Evolutionary conservation across 345 rosid genomes (phyloP).

Genomic region (Litchi chinensis): DNA sequence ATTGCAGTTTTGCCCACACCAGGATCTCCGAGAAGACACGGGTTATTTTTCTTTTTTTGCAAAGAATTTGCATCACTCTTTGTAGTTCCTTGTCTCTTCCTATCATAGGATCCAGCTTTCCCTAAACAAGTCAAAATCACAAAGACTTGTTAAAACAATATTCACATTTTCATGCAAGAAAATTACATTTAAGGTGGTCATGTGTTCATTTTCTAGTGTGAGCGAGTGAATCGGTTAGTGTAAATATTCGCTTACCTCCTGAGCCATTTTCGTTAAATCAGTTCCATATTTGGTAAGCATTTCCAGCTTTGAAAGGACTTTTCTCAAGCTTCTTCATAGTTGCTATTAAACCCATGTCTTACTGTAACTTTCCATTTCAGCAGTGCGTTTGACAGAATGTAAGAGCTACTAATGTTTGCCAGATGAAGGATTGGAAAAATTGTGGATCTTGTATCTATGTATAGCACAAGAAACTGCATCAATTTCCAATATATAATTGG

Average conservation of each 20-base stretch:
- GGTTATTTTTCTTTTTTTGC: conserved; percentile 33
- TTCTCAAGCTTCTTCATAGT: conserved; percentile 25
- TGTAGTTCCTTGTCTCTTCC: conserved; percentile 23
- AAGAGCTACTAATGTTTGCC: too few species aligned
- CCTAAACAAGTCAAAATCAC: conserved; percentile 4
- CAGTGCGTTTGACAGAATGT: too few species aligned
- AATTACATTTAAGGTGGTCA: too few species aligned
- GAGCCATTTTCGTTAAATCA: conserved; percentile 13
- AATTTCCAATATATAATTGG: background rate
- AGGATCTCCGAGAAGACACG: conserved; percentile 37
- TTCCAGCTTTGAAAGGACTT: background rate
- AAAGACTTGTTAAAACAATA: too few species aligned
- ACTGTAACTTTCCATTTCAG: background rate
- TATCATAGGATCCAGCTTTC: conserved; percentile 24
- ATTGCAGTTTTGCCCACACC: conserved; percentile 41
- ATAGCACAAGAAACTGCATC: background rate
- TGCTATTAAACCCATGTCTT: too few species aligned
- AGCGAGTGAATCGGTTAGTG: too few species aligned
- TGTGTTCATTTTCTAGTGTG: background rate
- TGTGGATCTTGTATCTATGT: background rate
- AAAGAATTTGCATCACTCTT: conserved; percentile 24
- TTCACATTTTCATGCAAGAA: background rate
- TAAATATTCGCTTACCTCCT: conserved; percentile 13
- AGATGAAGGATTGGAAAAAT: background rate
- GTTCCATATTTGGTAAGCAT: conserved; percentile 22